Evolutionary conservation across 2,329 filamentous ascomycete genomes (phyloP), one percentile per base, ranked within the genome.

Genomic region (Exophiala mesophila): DNA sequence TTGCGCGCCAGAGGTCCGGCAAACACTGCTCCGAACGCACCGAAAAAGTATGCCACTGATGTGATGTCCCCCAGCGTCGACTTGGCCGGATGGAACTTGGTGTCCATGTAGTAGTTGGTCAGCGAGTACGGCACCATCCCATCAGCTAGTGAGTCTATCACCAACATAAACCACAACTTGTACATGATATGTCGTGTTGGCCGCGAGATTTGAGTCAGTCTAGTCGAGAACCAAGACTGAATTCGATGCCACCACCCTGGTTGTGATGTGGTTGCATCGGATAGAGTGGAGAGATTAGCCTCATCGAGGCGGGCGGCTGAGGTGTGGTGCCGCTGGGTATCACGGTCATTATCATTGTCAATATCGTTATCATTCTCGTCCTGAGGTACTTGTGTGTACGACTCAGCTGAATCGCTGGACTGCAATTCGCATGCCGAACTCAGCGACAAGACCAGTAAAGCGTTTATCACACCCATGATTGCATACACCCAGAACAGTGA

Each of bases 141-240:
- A 52, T 83, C 79, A 10, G 80, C 77, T 7, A 83, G 66, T 2
- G 77, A 79, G 60, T 84, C 81, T 17, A 83, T 66, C 16, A 74
- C 71, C 7, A 85, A 68, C 5, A 84, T 69, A 45, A 81, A 73
- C 77, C 80, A 83, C 3, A 84, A 65, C 37, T 77, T 76, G 59
- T 75, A 76, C 72, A 83, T 80, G 55, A 78, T 69, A 2, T 66
- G 68, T 9, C 73, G 69, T 0, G 80, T 82, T 10, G 72, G 63
- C 1, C 63, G 58, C 0, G 80, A 83, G 38, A 83, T 81, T 47
- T 77, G 67, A 1, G 72, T 63, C 28, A 78, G 65, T 2, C 32
- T 32, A 10, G 18, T 34, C 5, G 39, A 43, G 31, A 54, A 38
- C 45, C 44, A 52, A n/a, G 28, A 31, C 12, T 32, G 35, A 33